A percentile compares a stretch with the other conserved stretches of the same genome.
These are phyloP conservation scores for Apium graveolens DNA, from an alignment of 129 eudicot species.

Conservation along the genomic window DNA sequence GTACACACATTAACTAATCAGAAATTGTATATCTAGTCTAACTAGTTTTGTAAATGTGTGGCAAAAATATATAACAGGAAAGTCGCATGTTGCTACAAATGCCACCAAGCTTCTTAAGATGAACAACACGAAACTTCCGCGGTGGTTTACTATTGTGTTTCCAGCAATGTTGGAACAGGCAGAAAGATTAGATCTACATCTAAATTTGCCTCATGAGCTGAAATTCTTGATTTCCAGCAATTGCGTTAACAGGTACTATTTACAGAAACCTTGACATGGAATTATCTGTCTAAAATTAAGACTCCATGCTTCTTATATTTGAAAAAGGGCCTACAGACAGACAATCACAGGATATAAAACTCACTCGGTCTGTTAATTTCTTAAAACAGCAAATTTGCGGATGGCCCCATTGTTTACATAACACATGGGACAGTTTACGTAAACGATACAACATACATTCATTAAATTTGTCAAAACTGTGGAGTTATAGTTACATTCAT, in stretches of 20 bases:
- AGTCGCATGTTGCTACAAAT: slow-evolving; percentile 27
- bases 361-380: too few relatives aligned
- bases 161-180: slow-evolving; percentile 47
- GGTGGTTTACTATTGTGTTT: slow-evolving; percentile 40
- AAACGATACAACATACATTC: too few relatives aligned
- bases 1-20: too few relatives aligned
- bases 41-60: not conserved
- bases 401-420: too few relatives aligned
- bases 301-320: too few relatives aligned
- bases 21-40: too few relatives aligned
- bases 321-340: not conserved
- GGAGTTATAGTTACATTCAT: too few relatives aligned
- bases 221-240: slow-evolving; percentile 15
- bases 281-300: not conserved
- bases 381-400: not conserved
- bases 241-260: slow-evolving; percentile 5
- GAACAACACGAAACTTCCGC: slow-evolving; percentile 28
- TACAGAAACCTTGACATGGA: not conserved
- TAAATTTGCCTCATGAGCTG: slow-evolving; percentile 20
- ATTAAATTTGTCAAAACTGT: too few relatives aligned
- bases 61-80: slow-evolving; percentile 26
- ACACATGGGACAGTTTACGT: not conserved
- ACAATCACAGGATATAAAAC: too few relatives aligned
- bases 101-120: slow-evolving; percentile 25
- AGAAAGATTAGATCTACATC: slow-evolving; percentile 23